Evolutionary conservation across 257 asterid species (phyloP), one percentile per base, ranked within the genome.

Genomic region (Fraxinus pennsylvanica): DNA sequence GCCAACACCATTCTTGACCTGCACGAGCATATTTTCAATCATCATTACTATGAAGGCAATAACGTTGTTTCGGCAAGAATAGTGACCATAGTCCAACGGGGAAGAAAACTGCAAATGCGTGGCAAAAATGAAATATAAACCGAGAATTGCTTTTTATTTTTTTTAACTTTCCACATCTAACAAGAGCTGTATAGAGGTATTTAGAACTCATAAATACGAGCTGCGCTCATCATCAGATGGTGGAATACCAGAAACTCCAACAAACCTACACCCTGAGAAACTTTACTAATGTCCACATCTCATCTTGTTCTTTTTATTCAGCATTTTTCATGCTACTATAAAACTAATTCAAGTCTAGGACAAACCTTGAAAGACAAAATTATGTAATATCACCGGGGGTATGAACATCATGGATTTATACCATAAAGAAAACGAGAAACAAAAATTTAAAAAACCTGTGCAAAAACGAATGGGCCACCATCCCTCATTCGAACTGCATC

Each of bases 1-100:
- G 1, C 99, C 99, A n/a, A 92, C 93, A 32, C 95, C 94, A 78
- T 94, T 97, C 87, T 94, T 94, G 77, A 94, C 98, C 98, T 94
- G 88, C 86, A 80, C 9, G 67, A 19, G 30, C 76, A 76, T 65
- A 66, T 27, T 27, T 43, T 68, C 79, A 2, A 41, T 6, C 33
- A 38, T 14, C 39, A 47, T 52, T 35, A 35, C 52, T 2, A 36
- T 1, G 22, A 57, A 41, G 27, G 50, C 29, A n/a, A n/a, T 19
- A 57, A 57, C 66, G 1, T 54, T 3, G 6, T 41, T 41, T 41
- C 47, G 3, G 17, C 13, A 43, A 43, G 52, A 43, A 43, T 12
- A 3, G 25, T 19, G 25, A 19, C 25, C 9, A n/a, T 6, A 57
- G 66, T 17, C 66, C 25, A 17, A 17, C 3, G 10, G 9, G 21